Evolutionary conservation across 2,329 filamentous ascomycete species (phyloP).

Genomic region (Mariannaea elegans): DNA sequence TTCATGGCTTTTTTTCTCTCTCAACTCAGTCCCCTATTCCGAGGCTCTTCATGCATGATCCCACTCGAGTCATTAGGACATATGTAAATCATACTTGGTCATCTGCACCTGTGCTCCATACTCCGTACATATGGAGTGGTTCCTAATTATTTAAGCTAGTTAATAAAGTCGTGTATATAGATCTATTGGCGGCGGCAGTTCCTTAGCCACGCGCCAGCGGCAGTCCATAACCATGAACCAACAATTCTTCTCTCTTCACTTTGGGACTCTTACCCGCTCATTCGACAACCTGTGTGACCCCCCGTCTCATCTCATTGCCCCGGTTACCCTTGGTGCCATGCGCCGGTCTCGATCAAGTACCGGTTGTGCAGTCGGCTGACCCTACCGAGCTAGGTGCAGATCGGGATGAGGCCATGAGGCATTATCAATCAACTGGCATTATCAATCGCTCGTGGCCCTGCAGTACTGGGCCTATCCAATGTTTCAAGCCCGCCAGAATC

Average conservation of each 20-base stretch:
- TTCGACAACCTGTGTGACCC: not conserved
- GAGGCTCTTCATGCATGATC: conserved; percentile 12
- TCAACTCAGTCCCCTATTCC: not conserved
- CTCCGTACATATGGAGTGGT: too few species aligned
- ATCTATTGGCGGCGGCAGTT: not conserved
- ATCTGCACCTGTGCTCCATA: not conserved
- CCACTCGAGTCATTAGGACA: not conserved
- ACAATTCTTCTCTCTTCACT: not conserved
- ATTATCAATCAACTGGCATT: conserved; percentile 39
- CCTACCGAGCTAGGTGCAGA: conserved; percentile 14
- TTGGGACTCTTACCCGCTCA: not conserved
- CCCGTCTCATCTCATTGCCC: conserved; percentile 1
- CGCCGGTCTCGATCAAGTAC: not conserved
- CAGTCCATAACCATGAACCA: conserved; percentile 10
- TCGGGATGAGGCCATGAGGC: conserved; percentile 26
- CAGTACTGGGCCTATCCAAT: conserved; percentile 19
- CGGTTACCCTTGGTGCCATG: not conserved
- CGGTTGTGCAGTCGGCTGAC: conserved; percentile 1
- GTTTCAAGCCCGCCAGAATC: conserved; percentile 13
- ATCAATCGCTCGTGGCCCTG: conserved; percentile 34
- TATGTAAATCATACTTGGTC: not conserved
- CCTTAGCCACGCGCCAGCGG: not conserved
- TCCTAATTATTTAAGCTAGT: not conserved
- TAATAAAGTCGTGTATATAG: not conserved
- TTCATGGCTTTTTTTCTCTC: not conserved